These are phyloP conservation scores for Thermochaetoides dissita DNA, from an alignment of 2,329 filamentous ascomycete genomes.

Conservation along the genomic window DNA sequence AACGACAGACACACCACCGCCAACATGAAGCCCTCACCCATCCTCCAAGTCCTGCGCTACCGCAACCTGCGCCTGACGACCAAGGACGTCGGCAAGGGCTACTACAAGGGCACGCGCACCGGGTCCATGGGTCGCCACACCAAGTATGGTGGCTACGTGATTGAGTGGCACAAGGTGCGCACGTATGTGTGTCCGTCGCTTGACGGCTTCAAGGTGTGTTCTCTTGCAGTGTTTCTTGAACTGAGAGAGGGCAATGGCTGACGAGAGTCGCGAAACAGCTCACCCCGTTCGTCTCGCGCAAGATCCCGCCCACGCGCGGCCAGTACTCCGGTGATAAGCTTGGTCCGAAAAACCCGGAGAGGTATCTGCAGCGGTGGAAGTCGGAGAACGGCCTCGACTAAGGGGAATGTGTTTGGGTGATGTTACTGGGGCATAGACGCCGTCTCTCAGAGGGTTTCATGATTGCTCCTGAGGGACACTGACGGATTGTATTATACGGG, in stretches of 20 bases:
- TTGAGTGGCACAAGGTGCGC: constrained; percentile 78
- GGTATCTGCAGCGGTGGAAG: constrained; percentile 56
- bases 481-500: too few relatives aligned
- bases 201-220: constrained; percentile 53
- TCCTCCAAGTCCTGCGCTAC: constrained; percentile 48
- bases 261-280: constrained; percentile 37
- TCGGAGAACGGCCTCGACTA: constrained; percentile 48
- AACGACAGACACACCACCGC: background rate
- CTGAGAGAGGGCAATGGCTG: background rate
- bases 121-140: constrained; percentile 79
- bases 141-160: constrained; percentile 66
- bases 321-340: constrained; percentile 32
- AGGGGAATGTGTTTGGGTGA: constrained; percentile 8
- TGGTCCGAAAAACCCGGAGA: constrained; percentile 46
- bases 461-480: too few relatives aligned
- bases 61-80: constrained; percentile 73
- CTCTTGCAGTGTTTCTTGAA: background rate
- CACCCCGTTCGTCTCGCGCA: constrained; percentile 61
- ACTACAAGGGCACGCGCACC: constrained; percentile 90
- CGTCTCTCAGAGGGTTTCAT: background rate
- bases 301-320: constrained; percentile 38
- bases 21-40: constrained; percentile 53
- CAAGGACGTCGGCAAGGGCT: constrained; percentile 84
- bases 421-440: background rate
- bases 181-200: constrained; percentile 74